Percentiles rank a stretch among this genome's conserved stretches.
These are phyloP conservation scores for Capsicum pubescens DNA, from an alignment of 257 asterid species.

Conservation along the genomic window DNA sequence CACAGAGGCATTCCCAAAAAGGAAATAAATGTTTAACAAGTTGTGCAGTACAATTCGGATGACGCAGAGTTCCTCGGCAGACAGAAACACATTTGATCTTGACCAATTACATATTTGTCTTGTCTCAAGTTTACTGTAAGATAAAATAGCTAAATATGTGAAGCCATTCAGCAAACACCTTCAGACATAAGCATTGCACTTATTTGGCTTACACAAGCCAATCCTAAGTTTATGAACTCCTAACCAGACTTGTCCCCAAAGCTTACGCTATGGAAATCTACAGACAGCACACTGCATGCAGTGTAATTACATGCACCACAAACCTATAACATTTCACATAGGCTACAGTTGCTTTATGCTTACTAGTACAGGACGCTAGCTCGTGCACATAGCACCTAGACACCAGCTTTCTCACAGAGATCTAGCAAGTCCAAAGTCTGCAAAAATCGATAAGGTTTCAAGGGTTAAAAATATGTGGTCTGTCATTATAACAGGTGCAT, in stretches of 20 bases:
- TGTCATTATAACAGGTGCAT: background rate
- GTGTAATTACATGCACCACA: conserved; percentile 39
- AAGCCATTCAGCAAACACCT: conserved; percentile 34
- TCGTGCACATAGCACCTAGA: conserved; percentile 36
- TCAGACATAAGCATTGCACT: conserved; percentile 43
- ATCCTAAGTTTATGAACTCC: conserved; percentile 30
- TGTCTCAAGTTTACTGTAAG: conserved; percentile 9
- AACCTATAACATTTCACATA: conserved; percentile 47
- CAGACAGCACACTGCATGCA: conserved; percentile 36
- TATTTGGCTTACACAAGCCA: conserved; percentile 53
- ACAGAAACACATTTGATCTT: conserved; percentile 18
- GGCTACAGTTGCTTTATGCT: conserved; percentile 44
- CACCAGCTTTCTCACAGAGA: conserved; percentile 90
- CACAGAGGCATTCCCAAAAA: background rate
- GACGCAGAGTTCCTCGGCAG: background rate
- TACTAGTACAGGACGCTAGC: conserved; percentile 34
- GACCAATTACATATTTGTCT: background rate
- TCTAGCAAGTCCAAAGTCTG: conserved; percentile 93
- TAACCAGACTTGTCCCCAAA: conserved; percentile 55
- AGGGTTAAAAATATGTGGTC: conserved; percentile 24
- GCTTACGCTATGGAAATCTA: conserved; percentile 76
- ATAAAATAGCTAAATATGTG: conserved; percentile 16
- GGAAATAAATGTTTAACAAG: background rate
- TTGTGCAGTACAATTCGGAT: background rate
- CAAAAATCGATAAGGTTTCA: conserved; percentile 27